A percentile compares a stretch with the other conserved stretches of the same genome.
Evolutionary conservation across 176 grass and related monocot species (phyloP).

Genomic region (Zea luxurians): DNA sequence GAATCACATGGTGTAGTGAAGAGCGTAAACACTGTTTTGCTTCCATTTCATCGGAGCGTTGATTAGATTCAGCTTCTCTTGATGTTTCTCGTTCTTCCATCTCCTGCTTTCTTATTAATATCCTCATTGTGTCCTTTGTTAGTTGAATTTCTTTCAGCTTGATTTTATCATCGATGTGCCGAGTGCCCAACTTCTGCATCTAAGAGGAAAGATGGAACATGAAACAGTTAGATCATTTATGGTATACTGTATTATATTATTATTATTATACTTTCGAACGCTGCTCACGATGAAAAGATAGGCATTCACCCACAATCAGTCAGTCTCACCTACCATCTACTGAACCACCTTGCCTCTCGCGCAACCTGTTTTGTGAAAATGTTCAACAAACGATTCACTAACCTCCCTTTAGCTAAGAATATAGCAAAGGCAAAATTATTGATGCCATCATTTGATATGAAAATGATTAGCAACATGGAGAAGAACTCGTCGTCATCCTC

Average conservation of each 20-base stretch:
- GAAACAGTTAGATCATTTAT: slow-evolving; percentile 6
- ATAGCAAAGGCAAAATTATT: neutral
- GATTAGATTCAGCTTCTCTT: slow-evolving; percentile 30
- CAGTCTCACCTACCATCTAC: no score
- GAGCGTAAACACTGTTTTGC: no score
- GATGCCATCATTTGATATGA: slow-evolving; percentile 17
- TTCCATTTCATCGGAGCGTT: neutral
- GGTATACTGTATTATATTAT: neutral
- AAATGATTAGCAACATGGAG: slow-evolving; percentile 63
- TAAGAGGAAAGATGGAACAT: neutral
- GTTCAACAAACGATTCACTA: neutral
- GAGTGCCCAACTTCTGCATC: neutral
- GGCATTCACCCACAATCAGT: neutral
- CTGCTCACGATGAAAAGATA: neutral
- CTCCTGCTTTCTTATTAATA: slow-evolving; percentile 31
- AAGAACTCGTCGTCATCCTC: slow-evolving; percentile 85
- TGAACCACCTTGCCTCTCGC: neutral
- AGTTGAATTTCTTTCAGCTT: slow-evolving; percentile 47
- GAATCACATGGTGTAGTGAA: no score
- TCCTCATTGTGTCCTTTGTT: slow-evolving; percentile 37
- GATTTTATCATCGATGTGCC: slow-evolving; percentile 38
- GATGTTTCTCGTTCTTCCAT: slow-evolving; percentile 34
- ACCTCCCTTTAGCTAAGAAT: neutral
- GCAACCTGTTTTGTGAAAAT: neutral
- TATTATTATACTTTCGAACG: neutral